A percentile compares a stretch with the other conserved stretches of the same genome.
Evolutionary conservation across 345 rosid species (phyloP).

Genomic region (Eucalyptus coolabah): DNA sequence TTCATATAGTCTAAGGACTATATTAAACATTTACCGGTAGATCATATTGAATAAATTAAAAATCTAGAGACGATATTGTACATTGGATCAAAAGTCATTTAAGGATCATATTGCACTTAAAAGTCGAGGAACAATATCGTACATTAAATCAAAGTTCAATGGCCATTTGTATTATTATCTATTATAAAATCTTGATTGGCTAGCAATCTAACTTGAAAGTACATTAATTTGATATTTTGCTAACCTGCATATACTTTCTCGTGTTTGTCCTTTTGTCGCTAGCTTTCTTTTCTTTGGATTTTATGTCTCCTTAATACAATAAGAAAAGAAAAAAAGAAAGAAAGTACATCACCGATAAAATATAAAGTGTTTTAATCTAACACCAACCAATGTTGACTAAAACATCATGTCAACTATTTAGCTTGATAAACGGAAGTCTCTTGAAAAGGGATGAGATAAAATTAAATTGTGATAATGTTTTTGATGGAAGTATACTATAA

Average conservation of each 20-base stretch:
- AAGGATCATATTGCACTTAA: too few relatives aligned
- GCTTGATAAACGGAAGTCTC: neutral
- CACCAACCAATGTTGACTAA: neutral
- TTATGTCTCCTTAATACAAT: neutral
- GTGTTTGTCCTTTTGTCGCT: neutral
- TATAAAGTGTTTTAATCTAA: neutral
- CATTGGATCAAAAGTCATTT: too few relatives aligned
- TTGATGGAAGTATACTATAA: too few relatives aligned
- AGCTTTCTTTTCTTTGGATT: neutral
- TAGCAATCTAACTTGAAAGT: neutral
- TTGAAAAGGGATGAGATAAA: neutral
- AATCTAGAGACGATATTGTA: too few relatives aligned
- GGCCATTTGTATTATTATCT: too few relatives aligned
- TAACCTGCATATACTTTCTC: neutral
- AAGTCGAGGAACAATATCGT: accelerated
- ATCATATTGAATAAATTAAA: too few relatives aligned
- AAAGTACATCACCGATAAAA: neutral
- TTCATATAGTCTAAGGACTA: too few relatives aligned
- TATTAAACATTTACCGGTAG: too few relatives aligned
- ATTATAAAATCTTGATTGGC: too few relatives aligned
- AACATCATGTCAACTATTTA: neutral
- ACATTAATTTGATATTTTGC: neutral
- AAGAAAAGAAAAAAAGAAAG: neutral
- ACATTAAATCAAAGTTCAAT: too few relatives aligned
- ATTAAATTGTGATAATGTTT: too few relatives aligned